These are phyloP conservation scores for Stephania japonica DNA, from an alignment of 164 flowering plant genomes.

Conservation along the genomic window DNA sequence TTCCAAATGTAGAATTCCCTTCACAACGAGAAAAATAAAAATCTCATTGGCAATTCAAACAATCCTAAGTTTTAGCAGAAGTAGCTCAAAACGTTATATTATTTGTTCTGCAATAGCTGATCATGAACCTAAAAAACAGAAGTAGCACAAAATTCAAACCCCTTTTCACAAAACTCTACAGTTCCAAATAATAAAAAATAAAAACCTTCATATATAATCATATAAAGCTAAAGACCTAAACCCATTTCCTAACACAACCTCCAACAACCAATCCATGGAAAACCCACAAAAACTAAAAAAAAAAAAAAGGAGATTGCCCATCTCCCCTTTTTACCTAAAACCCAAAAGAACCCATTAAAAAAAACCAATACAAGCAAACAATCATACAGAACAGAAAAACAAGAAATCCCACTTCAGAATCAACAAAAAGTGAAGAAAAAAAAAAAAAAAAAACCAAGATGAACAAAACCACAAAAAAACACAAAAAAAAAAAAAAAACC, in stretches of 20 bases:
- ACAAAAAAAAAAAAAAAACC: neutral
- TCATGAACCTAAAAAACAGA: no score
- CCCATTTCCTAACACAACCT: neutral
- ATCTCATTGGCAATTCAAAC: neutral
- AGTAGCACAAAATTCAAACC: no score
- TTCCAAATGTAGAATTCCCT: neutral
- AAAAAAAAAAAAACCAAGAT: neutral
- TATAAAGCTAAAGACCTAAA: neutral
- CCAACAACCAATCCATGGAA: neutral
- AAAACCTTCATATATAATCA: neutral
- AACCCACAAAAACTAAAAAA: neutral
- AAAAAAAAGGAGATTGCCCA: neutral
- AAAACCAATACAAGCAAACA: neutral
- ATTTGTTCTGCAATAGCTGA: neutral
- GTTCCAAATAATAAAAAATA: neutral
- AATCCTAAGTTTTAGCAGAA: neutral
- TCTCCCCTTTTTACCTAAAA: neutral
- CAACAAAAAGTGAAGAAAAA: neutral
- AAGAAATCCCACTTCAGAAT: slow-evolving; percentile 5
- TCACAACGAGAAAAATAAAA: neutral
- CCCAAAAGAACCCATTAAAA: neutral
- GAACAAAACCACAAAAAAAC: neutral
- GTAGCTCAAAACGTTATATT: neutral
- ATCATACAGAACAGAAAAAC: neutral
- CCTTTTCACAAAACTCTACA: neutral